phyloP scores from a whole-genome alignment of 1,284 basidiomycete species.

The Tylopilus sp. region DNA sequence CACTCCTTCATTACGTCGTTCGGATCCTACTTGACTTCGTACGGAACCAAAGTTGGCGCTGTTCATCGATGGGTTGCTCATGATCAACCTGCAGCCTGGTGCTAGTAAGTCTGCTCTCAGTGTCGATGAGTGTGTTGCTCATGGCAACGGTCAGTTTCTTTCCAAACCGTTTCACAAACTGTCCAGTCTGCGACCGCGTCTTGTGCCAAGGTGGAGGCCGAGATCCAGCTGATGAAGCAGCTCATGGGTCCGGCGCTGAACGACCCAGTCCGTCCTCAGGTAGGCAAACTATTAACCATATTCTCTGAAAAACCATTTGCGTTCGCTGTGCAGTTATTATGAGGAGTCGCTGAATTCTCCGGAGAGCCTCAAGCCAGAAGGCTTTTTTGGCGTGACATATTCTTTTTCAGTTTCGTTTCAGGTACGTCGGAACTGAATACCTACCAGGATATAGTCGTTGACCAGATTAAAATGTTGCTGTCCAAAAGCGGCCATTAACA shows the following conservation, averaged over 20 bases:
- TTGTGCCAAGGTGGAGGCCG: slow-evolving; percentile 65
- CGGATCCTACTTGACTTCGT: slow-evolving; percentile 77
- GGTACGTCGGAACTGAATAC: slow-evolving; percentile 47
- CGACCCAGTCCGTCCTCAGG: slow-evolving; percentile 73
- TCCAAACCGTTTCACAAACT: slow-evolving; percentile 69
- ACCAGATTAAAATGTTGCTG: background rate
- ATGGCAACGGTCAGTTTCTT: slow-evolving; percentile 68
- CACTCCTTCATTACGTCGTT: slow-evolving; percentile 89
- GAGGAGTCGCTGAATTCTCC: slow-evolving; percentile 74
- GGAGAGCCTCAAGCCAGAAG: slow-evolving; percentile 78
- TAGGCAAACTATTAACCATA: too few relatives aligned
- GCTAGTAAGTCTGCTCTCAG: slow-evolving; percentile 62
- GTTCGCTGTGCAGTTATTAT: slow-evolving; percentile 72
- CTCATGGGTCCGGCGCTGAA: slow-evolving; percentile 46
- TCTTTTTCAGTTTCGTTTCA: slow-evolving; percentile 81
- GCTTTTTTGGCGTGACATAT: slow-evolving; percentile 80
- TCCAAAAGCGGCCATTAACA: slow-evolving; percentile 83
- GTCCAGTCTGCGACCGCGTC: slow-evolving; percentile 71
- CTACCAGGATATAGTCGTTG: background rate
- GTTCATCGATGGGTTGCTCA: slow-evolving; percentile 88
- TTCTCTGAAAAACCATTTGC: slow-evolving; percentile 73
- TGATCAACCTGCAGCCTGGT: slow-evolving; percentile 85
- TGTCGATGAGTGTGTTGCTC: background rate
- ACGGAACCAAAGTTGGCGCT: slow-evolving; percentile 74
- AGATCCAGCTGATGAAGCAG: slow-evolving; percentile 60